Percentiles rank a stretch among this genome's conserved stretches.
Evolutionary conservation across 2,329 filamentous ascomycete species (phyloP).

Genomic region (Alternaria sp.): DNA sequence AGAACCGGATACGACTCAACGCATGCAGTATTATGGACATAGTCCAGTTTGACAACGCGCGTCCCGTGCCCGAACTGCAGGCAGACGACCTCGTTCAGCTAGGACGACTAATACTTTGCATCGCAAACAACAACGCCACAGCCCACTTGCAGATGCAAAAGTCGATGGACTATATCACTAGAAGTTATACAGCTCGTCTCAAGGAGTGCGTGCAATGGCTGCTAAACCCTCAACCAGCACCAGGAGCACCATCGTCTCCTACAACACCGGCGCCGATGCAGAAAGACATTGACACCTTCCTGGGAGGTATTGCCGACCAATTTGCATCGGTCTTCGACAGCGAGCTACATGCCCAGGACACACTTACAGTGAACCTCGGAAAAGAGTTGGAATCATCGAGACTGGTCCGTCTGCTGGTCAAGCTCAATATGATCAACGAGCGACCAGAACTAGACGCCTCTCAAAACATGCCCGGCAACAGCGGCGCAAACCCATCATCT

Average conservation of each 20-base stretch:
- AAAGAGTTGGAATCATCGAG: slow-evolving; percentile 90
- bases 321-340: slow-evolving; percentile 78
- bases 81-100: slow-evolving; percentile 86
- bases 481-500: slow-evolving; percentile 35
- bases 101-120: slow-evolving; percentile 80
- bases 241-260: slow-evolving; percentile 38
- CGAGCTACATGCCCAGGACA: slow-evolving; percentile 79
- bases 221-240: slow-evolving; percentile 61
- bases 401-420: slow-evolving; percentile 78
- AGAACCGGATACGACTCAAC: slow-evolving; percentile 85
- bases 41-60: slow-evolving; percentile 76
- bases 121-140: slow-evolving; percentile 72
- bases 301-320: slow-evolving; percentile 78
- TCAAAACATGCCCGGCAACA: slow-evolving; percentile 46
- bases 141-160: slow-evolving; percentile 69
- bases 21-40: slow-evolving; percentile 91
- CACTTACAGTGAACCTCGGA: slow-evolving; percentile 72
- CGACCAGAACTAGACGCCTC: slow-evolving; percentile 83
- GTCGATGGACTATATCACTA: slow-evolving; percentile 76
- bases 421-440: slow-evolving; percentile 88
- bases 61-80: slow-evolving; percentile 76
- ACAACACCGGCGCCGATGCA: slow-evolving; percentile 47
- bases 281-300: slow-evolving; percentile 80
- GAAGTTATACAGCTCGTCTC: slow-evolving; percentile 78
- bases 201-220: slow-evolving; percentile 84